Conservation (phyloP, 2,329 filamentous ascomycete species). For the Claviceps digitariae region DNA sequence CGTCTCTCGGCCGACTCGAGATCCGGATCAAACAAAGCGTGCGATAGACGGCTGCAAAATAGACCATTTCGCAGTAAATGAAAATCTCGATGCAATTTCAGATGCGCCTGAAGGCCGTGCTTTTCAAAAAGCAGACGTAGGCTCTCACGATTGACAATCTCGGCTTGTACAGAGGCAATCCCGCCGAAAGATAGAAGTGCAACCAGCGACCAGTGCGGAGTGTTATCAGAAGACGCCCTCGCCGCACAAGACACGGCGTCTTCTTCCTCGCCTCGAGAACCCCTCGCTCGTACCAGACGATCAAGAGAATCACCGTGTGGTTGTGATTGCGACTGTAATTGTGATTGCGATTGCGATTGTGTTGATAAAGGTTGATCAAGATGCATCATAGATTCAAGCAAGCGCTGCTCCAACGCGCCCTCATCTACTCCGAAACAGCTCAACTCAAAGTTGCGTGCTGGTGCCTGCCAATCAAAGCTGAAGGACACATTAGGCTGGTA, state of each 20-base stretch:
- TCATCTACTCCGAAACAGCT: slow-evolving; percentile 37
- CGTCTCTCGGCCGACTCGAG: slow-evolving; percentile 65
- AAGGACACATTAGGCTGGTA: neutral
- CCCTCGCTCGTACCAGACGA: slow-evolving; percentile 24
- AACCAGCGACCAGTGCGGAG: slow-evolving; percentile 43
- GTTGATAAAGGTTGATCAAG: slow-evolving; percentile 22
- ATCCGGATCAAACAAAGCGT: slow-evolving; percentile 74
- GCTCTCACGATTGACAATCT: slow-evolving; percentile 63
- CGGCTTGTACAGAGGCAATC: slow-evolving; percentile 59
- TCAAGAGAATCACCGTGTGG: slow-evolving; percentile 23
- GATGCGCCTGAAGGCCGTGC: slow-evolving; percentile 58
- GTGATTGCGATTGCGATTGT: neutral
- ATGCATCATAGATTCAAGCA: slow-evolving; percentile 37
- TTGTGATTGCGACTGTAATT: slow-evolving; percentile 6
- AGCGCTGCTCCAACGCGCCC: slow-evolving; percentile 30
- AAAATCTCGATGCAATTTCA: slow-evolving; percentile 64
- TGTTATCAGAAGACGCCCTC: slow-evolving; percentile 19
- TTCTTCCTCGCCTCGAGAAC: slow-evolving; percentile 18
- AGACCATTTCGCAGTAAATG: slow-evolving; percentile 75
- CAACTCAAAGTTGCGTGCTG: slow-evolving; percentile 13
- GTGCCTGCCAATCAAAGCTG: neutral
- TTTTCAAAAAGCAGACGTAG: slow-evolving; percentile 61
- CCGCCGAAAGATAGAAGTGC: slow-evolving; percentile 65
- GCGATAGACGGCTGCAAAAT: slow-evolving; percentile 66
- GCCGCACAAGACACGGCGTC: neutral